Percentiles rank a stretch among this genome's conserved stretches.
These are phyloP conservation scores for Alternaria burnsii DNA, from an alignment of 2,329 filamentous ascomycete species.

Conservation along the genomic window DNA sequence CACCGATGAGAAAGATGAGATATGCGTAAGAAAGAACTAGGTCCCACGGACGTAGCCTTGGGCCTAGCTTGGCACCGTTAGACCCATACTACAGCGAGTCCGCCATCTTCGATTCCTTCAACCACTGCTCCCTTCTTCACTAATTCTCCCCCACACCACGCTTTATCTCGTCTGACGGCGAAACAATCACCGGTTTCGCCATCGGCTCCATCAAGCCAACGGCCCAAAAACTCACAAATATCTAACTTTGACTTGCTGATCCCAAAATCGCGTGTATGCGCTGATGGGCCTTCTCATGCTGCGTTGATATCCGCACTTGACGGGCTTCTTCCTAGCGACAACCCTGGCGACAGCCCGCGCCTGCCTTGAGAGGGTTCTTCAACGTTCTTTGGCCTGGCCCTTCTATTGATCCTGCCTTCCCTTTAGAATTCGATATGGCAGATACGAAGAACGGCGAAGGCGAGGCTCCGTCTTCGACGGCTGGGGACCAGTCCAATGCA, in stretches of 20 bases:
- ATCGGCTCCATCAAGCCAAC: conserved; percentile 29
- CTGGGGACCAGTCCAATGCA: conserved; percentile 41
- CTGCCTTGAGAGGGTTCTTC: conserved; percentile 29
- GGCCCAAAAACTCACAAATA: conserved; percentile 16
- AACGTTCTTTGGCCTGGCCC: conserved; percentile 29
- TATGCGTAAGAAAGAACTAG: conserved; percentile 37
- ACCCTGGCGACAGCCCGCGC: conserved; percentile 38
- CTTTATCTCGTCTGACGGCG: conserved; percentile 19
- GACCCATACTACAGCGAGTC: conserved; percentile 28
- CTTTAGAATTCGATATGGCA: conserved; percentile 42
- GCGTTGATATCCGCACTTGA: conserved; percentile 47
- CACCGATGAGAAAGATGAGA: conserved; percentile 30
- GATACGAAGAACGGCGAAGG: conserved; percentile 49
- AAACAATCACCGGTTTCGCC: conserved; percentile 19
- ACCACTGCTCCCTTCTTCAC: conserved; percentile 34
- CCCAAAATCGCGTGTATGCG: conserved; percentile 44
- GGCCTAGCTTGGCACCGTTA: conserved; percentile 30
- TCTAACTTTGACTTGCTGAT: conserved; percentile 26
- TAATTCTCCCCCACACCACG: conserved; percentile 23
- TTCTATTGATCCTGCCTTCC: conserved; percentile 28
- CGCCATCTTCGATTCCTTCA: conserved; percentile 36
- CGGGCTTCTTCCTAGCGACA: conserved; percentile 38
- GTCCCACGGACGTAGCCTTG: conserved; percentile 31
- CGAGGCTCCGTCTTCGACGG: conserved; percentile 42
- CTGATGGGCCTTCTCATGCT: conserved; percentile 46